Percentiles rank a stretch among this genome's conserved stretches.
Evolutionary conservation across 108 stramenopile genomes (phyloP).

Genomic region (Skeletonema costatum): DNA sequence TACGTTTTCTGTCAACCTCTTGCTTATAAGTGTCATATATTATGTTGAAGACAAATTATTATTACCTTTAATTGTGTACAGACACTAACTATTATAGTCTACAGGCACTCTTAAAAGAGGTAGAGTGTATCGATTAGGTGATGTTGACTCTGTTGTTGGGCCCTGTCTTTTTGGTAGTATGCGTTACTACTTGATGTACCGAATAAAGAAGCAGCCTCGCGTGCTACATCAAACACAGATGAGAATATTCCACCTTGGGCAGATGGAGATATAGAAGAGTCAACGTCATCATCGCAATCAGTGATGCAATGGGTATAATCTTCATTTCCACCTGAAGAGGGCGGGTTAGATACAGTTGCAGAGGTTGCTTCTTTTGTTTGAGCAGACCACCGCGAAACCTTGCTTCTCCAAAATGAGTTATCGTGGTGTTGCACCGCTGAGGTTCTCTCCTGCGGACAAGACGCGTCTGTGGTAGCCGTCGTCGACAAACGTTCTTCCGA

Average conservation of each 20-base stretch:
- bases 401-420: constrained; percentile 1
- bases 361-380: not conserved
- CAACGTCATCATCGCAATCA: not conserved
- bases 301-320: not conserved
- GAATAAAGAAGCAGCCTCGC: constrained; percentile 17
- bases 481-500: not conserved
- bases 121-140: not conserved
- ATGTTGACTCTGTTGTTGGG: not conserved
- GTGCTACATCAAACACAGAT: constrained; percentile 31
- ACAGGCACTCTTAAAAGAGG: not conserved
- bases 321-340: not conserved
- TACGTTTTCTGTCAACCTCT: too few species aligned
- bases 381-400: not conserved
- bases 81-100: too few species aligned
- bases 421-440: not conserved
- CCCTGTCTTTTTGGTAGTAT: not conserved
- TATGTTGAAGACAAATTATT: not conserved
- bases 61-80: too few species aligned
- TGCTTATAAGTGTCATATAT: not conserved
- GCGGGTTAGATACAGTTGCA: not conserved
- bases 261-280: not conserved
- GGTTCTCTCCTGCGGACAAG: not conserved
- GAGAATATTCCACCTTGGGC: constrained; percentile 14
- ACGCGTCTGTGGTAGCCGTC: not conserved
- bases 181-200: not conserved